Base-by-base conservation (phyloP, 2,329 filamentous ascomycete species). In the Monilinia laxa region DNA sequence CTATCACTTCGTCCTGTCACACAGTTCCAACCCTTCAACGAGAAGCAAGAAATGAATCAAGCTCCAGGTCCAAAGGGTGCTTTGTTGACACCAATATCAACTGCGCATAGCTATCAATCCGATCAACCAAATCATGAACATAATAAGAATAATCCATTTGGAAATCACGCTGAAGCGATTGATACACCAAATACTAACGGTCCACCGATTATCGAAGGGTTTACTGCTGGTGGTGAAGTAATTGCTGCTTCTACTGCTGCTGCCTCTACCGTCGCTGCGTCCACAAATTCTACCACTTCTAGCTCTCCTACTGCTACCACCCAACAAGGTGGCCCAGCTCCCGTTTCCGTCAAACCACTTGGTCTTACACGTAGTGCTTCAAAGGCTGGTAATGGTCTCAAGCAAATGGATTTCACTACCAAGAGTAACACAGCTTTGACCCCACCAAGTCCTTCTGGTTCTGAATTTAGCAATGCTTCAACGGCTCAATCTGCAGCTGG, bases 1-100 rank as follows among this genome's bases (percentile, higher is more conserved):
- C 84, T 97, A 69, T 96, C 92, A 75, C 71, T 97, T 64, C 89
- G 92, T 60, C 93, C 93, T 3, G 85, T 95, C 59, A 94, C 92
- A 52, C 88, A 95, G 74, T 93, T 97, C 79, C 83, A 91, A 51
- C 90, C 92, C 6, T 87, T 86, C 74, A 84, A 80, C 10, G 83
- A 45, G 25, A 64, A 57, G n/a, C 25, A 35, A 49, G 25, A 20
- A 12, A n/a, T 42, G 25, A 55, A 16, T 45, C 40, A 35, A 23
- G 10, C 38, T 23, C 40, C 51, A 38, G 25, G 31, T 40, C 35
- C 35, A 64, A 64, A 38, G 40, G 40, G 57, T 35, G 25, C 20
- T 20, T 35, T 49, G 40, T 35, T 64, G 40, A 35, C 52, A 9
- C 62, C 62, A 64, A 23, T 64, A 18, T 31, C 28, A 14, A 56